A percentile compares a stretch with the other conserved stretches of the same genome.
Evolutionary conservation across 1,139 yeast species (phyloP).

Genomic region (Candida labiduridarum): DNA sequence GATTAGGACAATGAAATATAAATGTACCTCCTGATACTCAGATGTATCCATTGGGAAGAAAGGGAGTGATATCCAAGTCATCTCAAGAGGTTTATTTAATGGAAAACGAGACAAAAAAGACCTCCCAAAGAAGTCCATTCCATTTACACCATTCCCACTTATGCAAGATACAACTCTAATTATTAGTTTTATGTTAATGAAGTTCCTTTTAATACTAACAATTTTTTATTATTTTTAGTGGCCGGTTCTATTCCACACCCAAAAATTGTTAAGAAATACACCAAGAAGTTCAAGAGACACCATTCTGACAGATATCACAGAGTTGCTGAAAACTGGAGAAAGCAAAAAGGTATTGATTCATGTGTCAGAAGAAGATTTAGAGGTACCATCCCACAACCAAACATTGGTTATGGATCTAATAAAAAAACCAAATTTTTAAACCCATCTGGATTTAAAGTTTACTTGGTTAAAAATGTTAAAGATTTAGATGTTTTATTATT

Average conservation of each 20-base stretch:
- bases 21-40: too few species aligned
- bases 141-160: too few species aligned
- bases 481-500: slow-evolving; percentile 95
- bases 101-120: too few species aligned
- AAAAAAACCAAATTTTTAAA: slow-evolving; percentile 94
- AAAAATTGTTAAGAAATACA: slow-evolving; percentile 99
- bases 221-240: slow-evolving; percentile 43
- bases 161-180: not conserved
- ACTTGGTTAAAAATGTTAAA: slow-evolving; percentile 87
- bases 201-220: slow-evolving; percentile 1
- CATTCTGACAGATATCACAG: slow-evolving; percentile 99
- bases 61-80: too few species aligned
- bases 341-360: slow-evolving; percentile 99
- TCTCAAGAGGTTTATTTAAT: too few species aligned
- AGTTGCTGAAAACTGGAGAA: slow-evolving; percentile 99
- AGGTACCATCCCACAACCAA: slow-evolving; percentile 99
- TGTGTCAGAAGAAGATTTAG: slow-evolving; percentile 99
- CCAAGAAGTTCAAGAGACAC: slow-evolving; percentile 99
- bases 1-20: not conserved
- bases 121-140: too few species aligned
- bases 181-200: not conserved
- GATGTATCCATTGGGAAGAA: too few species aligned
- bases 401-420: slow-evolving; percentile 99
- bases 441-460: slow-evolving; percentile 98
- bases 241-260: slow-evolving; percentile 99